A percentile compares a stretch with the other conserved stretches of the same genome.
phyloP scores from a whole-genome alignment of 208 protist genomes.

The Trypanosomatidae sp. region DNA sequence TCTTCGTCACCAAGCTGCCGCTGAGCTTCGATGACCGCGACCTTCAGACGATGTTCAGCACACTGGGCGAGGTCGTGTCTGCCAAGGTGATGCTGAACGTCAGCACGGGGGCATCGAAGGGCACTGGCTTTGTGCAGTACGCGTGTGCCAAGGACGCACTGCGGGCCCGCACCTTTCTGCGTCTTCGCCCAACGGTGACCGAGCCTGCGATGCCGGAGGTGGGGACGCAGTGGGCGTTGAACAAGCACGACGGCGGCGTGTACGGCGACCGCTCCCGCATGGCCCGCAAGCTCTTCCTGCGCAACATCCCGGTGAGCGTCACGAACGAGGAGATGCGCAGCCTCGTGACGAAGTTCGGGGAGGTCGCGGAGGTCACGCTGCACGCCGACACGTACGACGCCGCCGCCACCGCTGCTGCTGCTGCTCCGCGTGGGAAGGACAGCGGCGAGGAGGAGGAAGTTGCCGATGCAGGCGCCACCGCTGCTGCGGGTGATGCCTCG shows the following conservation, averaged over 20 bases:
- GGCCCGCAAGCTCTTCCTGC: constrained; percentile 78
- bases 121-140: constrained; percentile 54
- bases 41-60: constrained; percentile 31
- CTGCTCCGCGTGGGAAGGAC: too few relatives aligned
- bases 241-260: constrained; percentile 64
- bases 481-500: too few relatives aligned
- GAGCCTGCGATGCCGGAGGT: constrained; percentile 34
- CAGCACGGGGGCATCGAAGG: constrained; percentile 43
- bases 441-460: too few relatives aligned
- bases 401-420: too few relatives aligned
- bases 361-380: constrained; percentile 45
- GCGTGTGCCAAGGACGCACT: constrained; percentile 6
- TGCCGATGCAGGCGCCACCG: too few relatives aligned
- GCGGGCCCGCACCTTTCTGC: constrained; percentile 15
- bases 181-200: constrained; percentile 7
- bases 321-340: constrained; percentile 28
- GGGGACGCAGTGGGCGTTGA: constrained; percentile 63
- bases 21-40: constrained; percentile 31
- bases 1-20: constrained; percentile 48
- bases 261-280: constrained; percentile 50
- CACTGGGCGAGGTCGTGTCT: constrained; percentile 36
- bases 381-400: constrained; percentile 59
- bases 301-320: constrained; percentile 68
- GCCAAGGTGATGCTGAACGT: constrained; percentile 55
- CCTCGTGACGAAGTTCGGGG: constrained; percentile 44